These are phyloP conservation scores for Lachancea fermentati DNA, from an alignment of 805 yeast species.

Conservation along the genomic window DNA sequence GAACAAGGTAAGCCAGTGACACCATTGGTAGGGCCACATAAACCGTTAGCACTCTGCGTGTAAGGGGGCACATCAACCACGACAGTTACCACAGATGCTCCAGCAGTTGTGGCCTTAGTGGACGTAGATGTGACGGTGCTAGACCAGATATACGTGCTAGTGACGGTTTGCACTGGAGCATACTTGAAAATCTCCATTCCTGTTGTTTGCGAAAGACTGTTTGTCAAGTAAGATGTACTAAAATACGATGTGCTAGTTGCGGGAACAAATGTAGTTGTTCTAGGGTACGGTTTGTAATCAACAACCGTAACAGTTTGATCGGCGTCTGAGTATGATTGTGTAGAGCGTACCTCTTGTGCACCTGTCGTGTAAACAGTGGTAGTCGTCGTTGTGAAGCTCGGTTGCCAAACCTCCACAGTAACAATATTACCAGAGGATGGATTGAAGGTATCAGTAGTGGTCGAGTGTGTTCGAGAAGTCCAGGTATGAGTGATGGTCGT, in stretches of 20 bases:
- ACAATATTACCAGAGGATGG: conserved; percentile 5
- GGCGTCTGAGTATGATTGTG: conserved; percentile 3
- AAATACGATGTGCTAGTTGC: conserved; percentile 5
- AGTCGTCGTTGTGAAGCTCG: conserved; percentile 8
- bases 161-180: conserved; percentile 8
- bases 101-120: conserved; percentile 3
- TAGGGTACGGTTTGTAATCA: conserved; percentile 8
- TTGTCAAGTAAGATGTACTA: conserved; percentile 4
- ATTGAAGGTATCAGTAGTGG: conserved; percentile 8
- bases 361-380: conserved; percentile 7
- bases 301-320: conserved; percentile 8
- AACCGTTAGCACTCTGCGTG: conserved; percentile 6
- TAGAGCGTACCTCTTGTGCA: conserved; percentile 1
- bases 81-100: conserved; percentile 8
- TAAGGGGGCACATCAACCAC: conserved; percentile 10
- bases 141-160: conserved; percentile 10
- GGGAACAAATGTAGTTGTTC: conserved; percentile 7
- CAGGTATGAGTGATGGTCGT: conserved; percentile 9
- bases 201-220: conserved; percentile 7
- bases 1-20: conserved; percentile 7
- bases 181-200: conserved; percentile 6
- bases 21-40: conserved; percentile 12
- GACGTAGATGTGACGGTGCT: conserved; percentile 4
- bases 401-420: conserved; percentile 10
- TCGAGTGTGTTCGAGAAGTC: conserved; percentile 7